phyloP scores from a whole-genome alignment of 2,329 filamentous ascomycete genomes.

The Pseudogymnoascus sp. region DNA sequence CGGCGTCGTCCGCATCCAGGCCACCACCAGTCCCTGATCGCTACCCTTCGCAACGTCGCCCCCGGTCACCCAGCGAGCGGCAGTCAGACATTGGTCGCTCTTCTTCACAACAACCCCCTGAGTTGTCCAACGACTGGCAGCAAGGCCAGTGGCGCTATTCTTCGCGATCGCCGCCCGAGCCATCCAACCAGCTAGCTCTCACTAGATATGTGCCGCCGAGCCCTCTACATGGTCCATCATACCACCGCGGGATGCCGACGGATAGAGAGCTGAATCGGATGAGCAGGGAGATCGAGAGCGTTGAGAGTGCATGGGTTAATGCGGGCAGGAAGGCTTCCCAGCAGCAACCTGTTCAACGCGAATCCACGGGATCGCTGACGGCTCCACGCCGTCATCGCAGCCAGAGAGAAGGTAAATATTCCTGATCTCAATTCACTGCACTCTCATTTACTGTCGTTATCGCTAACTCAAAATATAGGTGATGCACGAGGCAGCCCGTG shows the following conservation, averaged over 20 bases:
- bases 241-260: neutral
- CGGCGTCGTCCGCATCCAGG: neutral
- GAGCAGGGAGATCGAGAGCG: neutral
- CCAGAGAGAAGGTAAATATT: conserved; percentile 1
- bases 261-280: neutral
- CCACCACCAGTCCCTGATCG: neutral
- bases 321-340: neutral
- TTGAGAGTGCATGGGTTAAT: neutral
- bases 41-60: neutral
- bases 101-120: neutral
- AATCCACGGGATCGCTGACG: neutral
- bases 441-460: neutral
- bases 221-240: neutral
- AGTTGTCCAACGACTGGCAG: neutral
- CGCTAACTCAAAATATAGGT: neutral
- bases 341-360: neutral
- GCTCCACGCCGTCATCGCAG: conserved; percentile 1
- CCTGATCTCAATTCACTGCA: neutral
- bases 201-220: neutral
- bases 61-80: neutral
- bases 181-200: neutral
- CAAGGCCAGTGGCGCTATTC: neutral
- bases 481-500: neutral
- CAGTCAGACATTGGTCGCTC: neutral
- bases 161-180: neutral